Conservation (phyloP, 2,329 filamentous ascomycete species). For the Ophiostoma triangulosporum region DNA sequence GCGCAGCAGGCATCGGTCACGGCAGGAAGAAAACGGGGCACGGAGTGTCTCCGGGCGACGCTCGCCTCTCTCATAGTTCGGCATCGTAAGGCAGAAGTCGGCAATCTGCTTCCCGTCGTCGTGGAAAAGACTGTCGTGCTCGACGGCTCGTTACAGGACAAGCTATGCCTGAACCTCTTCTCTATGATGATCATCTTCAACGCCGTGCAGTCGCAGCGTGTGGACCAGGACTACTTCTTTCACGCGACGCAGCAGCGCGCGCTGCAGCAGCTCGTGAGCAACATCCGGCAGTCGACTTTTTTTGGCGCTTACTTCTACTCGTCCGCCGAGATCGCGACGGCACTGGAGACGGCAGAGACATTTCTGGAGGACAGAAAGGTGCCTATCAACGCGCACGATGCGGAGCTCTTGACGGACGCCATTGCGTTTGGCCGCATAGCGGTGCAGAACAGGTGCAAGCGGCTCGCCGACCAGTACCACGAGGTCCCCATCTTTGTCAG, state of each 20-base stretch:
- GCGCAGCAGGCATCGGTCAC: constrained; percentile 39
- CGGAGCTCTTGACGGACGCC: constrained; percentile 44
- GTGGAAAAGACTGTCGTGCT: constrained; percentile 59
- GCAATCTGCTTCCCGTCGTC: constrained; percentile 54
- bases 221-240: constrained; percentile 79
- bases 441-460: constrained; percentile 47
- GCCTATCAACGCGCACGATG: constrained; percentile 46
- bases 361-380: constrained; percentile 54
- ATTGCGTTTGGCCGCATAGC: constrained; percentile 51
- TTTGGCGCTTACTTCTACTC: constrained; percentile 71
- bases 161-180: constrained; percentile 71
- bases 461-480: constrained; percentile 53
- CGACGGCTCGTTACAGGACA: constrained; percentile 75
- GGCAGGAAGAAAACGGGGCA: constrained; percentile 11
- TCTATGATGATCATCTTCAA: constrained; percentile 75
- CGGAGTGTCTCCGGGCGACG: constrained; percentile 50
- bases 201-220: constrained; percentile 73
- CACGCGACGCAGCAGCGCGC: constrained; percentile 57
- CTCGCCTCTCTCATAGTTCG: constrained; percentile 73
- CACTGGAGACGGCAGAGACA: constrained; percentile 50
- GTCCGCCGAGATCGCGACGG: constrained; percentile 44
- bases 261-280: constrained; percentile 56
- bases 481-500: constrained; percentile 65
- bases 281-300: constrained; percentile 72
- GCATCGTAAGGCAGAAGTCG: constrained; percentile 61